Conservation (phyloP, 768 basidiomycete species). For the Amanita rubescens region DNA sequence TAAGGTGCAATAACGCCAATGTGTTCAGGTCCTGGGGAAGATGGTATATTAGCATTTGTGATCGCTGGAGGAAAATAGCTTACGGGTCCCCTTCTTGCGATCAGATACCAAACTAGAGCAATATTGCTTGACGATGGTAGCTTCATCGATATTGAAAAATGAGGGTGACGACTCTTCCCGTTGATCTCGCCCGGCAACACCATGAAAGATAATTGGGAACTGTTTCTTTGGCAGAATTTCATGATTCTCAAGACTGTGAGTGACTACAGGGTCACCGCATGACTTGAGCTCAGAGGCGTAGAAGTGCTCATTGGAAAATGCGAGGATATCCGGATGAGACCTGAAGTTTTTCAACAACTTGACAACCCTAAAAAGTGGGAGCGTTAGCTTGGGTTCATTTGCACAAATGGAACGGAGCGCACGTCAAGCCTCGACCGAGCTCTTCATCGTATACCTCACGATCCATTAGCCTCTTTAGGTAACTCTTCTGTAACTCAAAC, state of each 20-base stretch:
- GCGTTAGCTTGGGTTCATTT: neutral
- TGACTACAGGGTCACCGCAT: slow-evolving; percentile 20
- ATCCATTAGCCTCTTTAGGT: slow-evolving; percentile 43
- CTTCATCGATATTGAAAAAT: slow-evolving; percentile 58
- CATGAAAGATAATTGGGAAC: slow-evolving; percentile 55
- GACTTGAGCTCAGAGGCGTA: slow-evolving; percentile 41
- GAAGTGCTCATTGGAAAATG: slow-evolving; percentile 51
- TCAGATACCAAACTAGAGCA: slow-evolving; percentile 26
- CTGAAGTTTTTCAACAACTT: slow-evolving; percentile 55
- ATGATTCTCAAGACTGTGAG: slow-evolving; percentile 29
- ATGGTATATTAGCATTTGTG: neutral
- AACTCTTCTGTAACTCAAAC: slow-evolving; percentile 47
- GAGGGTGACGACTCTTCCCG: slow-evolving; percentile 51
- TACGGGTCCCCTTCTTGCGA: slow-evolving; percentile 33
- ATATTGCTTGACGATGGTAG: slow-evolving; percentile 43
- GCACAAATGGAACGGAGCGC: slow-evolving; percentile 11
- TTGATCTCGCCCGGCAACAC: slow-evolving; percentile 44
- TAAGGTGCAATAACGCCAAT: slow-evolving; percentile 72
- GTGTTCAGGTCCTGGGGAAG: slow-evolving; percentile 24
- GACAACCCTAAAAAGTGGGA: slow-evolving; percentile 34
- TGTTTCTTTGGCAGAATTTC: slow-evolving; percentile 30
- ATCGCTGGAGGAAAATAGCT: slow-evolving; percentile 11
- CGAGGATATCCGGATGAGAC: slow-evolving; percentile 46
- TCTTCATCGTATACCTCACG: slow-evolving; percentile 29
- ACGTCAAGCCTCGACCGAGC: slow-evolving; percentile 31